phyloP scores from a whole-genome alignment of 768 basidiomycete species.

The Lactarius trivialis region DNA sequence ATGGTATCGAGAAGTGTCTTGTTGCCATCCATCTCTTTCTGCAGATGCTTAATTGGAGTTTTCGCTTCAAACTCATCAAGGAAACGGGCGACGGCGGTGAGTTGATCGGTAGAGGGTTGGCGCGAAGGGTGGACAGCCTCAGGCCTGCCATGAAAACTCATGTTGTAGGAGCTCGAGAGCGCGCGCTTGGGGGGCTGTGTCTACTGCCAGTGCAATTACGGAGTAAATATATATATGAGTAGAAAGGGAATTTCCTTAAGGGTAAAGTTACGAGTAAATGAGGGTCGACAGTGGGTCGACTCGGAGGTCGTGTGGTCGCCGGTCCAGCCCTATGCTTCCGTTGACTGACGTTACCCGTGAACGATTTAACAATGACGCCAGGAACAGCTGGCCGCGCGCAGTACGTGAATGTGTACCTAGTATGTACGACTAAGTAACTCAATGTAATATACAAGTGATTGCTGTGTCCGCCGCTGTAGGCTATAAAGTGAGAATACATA shows the following conservation, averaged over 20 bases:
- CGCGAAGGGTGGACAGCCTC: not conserved
- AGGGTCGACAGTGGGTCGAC: no score
- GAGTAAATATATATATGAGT: no score
- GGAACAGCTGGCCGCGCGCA: not conserved
- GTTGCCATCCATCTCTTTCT: slow-evolving; percentile 11
- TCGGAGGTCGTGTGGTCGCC: no score
- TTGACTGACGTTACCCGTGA: no score
- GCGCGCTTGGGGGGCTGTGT: no score
- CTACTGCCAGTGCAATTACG: no score
- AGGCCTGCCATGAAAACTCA: not conserved
- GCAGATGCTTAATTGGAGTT: not conserved
- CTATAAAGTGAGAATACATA: slow-evolving; percentile 19
- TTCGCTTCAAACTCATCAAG: slow-evolving; percentile 11
- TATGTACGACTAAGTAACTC: not conserved
- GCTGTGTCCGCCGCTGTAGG: slow-evolving; percentile 1
- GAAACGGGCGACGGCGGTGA: slow-evolving; percentile 5
- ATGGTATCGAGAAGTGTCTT: slow-evolving; percentile 19
- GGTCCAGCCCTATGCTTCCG: not conserved
- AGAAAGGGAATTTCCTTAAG: no score
- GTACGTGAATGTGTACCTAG: not conserved
- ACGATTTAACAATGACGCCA: not conserved
- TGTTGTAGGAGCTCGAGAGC: not conserved
- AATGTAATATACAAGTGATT: slow-evolving; percentile 18
- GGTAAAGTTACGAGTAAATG: no score
- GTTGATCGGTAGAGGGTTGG: slow-evolving; percentile 2